Percentiles rank a stretch among this genome's conserved stretches.
phyloP scores from a whole-genome alignment of 2,329 filamentous ascomycete species.

The Microsporum ferrugineum region DNA sequence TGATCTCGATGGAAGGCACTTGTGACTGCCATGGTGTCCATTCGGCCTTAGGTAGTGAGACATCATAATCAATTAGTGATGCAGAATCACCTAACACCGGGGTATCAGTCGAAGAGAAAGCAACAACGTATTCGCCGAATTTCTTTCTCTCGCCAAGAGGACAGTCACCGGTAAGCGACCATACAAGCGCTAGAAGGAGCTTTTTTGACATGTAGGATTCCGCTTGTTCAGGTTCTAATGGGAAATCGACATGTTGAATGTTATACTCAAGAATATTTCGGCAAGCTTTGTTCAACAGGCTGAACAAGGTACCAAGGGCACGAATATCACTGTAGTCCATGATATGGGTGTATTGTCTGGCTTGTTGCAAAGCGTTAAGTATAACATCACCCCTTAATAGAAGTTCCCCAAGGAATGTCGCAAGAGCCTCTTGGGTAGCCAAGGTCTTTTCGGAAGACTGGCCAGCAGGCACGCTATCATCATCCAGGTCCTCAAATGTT shows the following conservation, averaged over 20 bases:
- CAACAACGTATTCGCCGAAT: conserved; percentile 76
- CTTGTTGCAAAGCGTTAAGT: conserved; percentile 61
- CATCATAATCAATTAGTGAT: conserved; percentile 93
- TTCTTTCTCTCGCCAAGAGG: conserved; percentile 74
- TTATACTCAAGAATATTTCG: conserved; percentile 94
- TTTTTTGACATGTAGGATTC: conserved; percentile 90
- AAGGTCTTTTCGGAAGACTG: conserved; percentile 68
- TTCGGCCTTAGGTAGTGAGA: conserved; percentile 70
- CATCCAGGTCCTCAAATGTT: conserved; percentile 89
- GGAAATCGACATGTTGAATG: conserved; percentile 84
- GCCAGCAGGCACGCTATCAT: conserved; percentile 68
- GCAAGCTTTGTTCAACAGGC: conserved; percentile 85
- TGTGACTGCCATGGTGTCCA: conserved; percentile 93
- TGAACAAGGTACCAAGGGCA: conserved; percentile 86
- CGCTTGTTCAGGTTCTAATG: conserved; percentile 77
- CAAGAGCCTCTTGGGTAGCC: conserved; percentile 65
- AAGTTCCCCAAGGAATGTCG: conserved; percentile 64
- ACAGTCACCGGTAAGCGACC: conserved; percentile 93
- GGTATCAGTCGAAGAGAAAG: conserved; percentile 73
- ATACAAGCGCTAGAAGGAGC: conserved; percentile 79
- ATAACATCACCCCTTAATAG: conserved; percentile 73
- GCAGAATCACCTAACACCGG: conserved; percentile 65
- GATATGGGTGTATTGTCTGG: conserved; percentile 75
- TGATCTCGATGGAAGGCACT: conserved; percentile 89
- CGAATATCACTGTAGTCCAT: conserved; percentile 95